Evolutionary conservation across 441 rosid species (phyloP), one percentile per base, ranked within the genome.

Genomic region (Aleurites moluccanus): DNA sequence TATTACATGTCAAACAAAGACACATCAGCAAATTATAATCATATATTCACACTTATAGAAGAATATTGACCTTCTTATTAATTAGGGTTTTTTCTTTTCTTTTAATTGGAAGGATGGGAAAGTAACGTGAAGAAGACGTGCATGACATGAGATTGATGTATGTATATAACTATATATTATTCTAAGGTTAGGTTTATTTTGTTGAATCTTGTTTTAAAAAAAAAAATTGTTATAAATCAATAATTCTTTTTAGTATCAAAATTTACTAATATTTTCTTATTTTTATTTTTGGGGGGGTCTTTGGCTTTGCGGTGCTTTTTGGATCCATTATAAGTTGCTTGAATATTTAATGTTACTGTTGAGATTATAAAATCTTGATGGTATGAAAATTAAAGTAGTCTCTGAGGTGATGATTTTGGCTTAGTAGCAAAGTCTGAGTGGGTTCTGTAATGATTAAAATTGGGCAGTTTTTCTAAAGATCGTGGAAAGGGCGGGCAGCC

Each of bases 101-200:
- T 21, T 60, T 79, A 52, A 64, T 63, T 71, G 28, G 57, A n/a
- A 45, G 66, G 67, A 25, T 44, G 72, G 79, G 82, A 80, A 78
- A 81, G 77, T 81, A 73, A 86, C 86, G 86, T 91, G 92, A 81
- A 77, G 80, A 66, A 86, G 92, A 89, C 95, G 92, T 92, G 98
- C 95, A 83, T 91, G 89, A 83, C 84, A 84, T 86, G 85, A 78
- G 83, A 85, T 57, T 56, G 73, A 44, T 56, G 53, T 13, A 45
- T 60, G 1, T 25, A n/a, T 50, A 30, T 18, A 20, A 16, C 0
- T 18, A 28, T 6, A 11, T 28, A 13, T 21, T 11, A 3, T 3
- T 72, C 14, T 60, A 63, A 27, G n/a, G 3, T 49, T n/a, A 73
- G 20, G 28, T 55, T 6, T 35, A 35, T 35, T 35, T 35, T 35